Conservation (phyloP, 495 filamentous ascomycete genomes). For the Aspergillus asperescens region DNA sequence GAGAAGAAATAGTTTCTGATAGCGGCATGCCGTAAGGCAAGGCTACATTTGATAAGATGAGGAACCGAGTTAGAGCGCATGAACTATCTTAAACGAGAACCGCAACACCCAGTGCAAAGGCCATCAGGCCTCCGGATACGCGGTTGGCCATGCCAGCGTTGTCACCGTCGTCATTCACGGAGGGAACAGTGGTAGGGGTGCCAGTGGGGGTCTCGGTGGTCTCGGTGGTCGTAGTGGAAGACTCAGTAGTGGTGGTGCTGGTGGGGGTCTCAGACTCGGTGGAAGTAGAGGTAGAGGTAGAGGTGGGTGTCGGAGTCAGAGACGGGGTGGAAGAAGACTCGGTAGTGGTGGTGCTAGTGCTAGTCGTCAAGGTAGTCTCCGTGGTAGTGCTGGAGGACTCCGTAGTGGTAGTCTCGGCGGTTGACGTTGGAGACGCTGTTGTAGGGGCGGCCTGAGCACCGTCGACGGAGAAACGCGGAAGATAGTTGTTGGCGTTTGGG, state of each 20-base stretch:
- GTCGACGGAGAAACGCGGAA: constrained; percentile 51
- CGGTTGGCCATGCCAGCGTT: constrained; percentile 33
- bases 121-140: constrained; percentile 37
- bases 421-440: constrained; percentile 20
- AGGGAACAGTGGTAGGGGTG: constrained; percentile 43
- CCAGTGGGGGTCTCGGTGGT: constrained; percentile 48
- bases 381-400: constrained; percentile 50
- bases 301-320: too few relatives aligned
- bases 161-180: not conserved
- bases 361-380: constrained; percentile 34
- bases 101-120: constrained; percentile 30
- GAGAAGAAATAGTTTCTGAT: not conserved
- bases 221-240: constrained; percentile 8
- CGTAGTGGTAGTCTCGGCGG: constrained; percentile 30
- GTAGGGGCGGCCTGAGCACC: constrained; percentile 41
- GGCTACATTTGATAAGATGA: constrained; percentile 2
- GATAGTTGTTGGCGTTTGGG: constrained; percentile 49
- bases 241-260: constrained; percentile 11
- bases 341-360: constrained; percentile 21
- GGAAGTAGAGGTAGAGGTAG: constrained; percentile 15
- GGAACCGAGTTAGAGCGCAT: not conserved
- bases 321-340: constrained; percentile 21
- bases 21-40: not conserved
- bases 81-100: constrained; percentile 29
- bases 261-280: constrained; percentile 16